Base-by-base conservation (phyloP, 2,329 filamentous ascomycete genomes). In the Pseudocercospora fijiensis region DNA sequence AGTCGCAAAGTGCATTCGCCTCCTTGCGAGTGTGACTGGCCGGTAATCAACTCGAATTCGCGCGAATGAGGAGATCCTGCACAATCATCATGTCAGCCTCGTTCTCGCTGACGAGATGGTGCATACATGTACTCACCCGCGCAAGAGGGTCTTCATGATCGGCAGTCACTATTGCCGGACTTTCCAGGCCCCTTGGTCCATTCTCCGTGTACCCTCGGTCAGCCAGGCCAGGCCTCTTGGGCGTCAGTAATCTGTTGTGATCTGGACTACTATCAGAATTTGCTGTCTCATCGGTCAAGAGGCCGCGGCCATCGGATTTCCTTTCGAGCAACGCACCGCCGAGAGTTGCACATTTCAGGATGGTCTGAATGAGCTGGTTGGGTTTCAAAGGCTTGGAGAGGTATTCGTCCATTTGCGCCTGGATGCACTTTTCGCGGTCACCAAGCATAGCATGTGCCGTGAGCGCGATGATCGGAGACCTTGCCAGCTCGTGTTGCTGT, bases 341-440 rank as follows among this genome's bases (percentile, higher is more conserved):
- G 33, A 98, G 87, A 4, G 95, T 97, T 11, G 92, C 94, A 76
- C 94, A 98, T 77, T 97, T 96, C 68, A 98, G 85, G 65, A 99
- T 98, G 0, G 93, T 97, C 80, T 98, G 94, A 73, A 98, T 97
- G 74, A 98, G 88, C 77, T 96, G 92, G 76, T 96, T 97, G 75
- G 96, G 94, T 78, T 97, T 96, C 65, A 98, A 83, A 26, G 94
- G 94, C 77, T 99, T 99, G 18, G 94, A 96, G 47, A 99, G 83
- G 75, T 99, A 99, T 78, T 99, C 95, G 77, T 99, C 95, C 95
- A 99, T 99, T 80, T 98, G 92, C 9, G 94, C 95, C 76, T 96
- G 92, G 66, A 99, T 96, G 78, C 95, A 99, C 82, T 96, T 96
- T 77, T 99, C 95, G 57, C 95, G 87, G 75, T 99, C 95, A 69